A percentile compares a stretch with the other conserved stretches of the same genome.
Evolutionary conservation across 169 alveolate genomes (phyloP).

Genomic region (Plasmodium inui): DNA sequence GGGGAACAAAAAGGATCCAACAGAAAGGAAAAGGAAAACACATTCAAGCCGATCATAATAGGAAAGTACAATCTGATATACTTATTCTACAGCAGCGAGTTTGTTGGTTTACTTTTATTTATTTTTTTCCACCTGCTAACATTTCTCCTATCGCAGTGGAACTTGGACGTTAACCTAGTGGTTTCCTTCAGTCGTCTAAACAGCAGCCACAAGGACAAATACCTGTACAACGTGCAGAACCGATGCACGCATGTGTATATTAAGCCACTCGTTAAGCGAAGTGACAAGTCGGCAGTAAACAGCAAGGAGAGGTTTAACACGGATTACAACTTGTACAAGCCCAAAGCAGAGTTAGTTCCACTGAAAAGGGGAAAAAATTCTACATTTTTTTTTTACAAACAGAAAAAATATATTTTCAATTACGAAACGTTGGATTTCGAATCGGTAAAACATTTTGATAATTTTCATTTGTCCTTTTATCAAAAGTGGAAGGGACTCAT

Average conservation of each 20-base stretch:
- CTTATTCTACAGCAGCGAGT: conserved; percentile 60
- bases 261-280: conserved; percentile 11
- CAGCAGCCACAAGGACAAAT: not conserved
- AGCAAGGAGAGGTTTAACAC: conserved; percentile 46
- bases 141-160: conserved; percentile 68
- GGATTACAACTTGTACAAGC: conserved; percentile 50
- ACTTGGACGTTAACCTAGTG: conserved; percentile 10
- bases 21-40: not conserved
- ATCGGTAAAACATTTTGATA: conserved; percentile 83
- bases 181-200: conserved; percentile 5
- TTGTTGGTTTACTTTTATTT: conserved; percentile 39
- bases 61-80: conserved; percentile 67
- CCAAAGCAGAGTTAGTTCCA: conserved; percentile 63
- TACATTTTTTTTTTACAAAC: conserved; percentile 77
- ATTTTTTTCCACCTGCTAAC: conserved; percentile 25
- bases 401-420: conserved; percentile 78
- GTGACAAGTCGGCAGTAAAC: conserved; percentile 1
- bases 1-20: not conserved
- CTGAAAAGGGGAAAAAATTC: conserved; percentile 68
- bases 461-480: conserved; percentile 59
- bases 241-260: conserved; percentile 65
- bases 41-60: conserved; percentile 55
- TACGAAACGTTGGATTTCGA: conserved; percentile 72
- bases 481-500: conserved; percentile 80
- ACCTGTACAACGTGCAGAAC: conserved; percentile 27